Base-by-base conservation (phyloP, 257 asterid genomes). In the Anisodus acutangulus region DNA sequence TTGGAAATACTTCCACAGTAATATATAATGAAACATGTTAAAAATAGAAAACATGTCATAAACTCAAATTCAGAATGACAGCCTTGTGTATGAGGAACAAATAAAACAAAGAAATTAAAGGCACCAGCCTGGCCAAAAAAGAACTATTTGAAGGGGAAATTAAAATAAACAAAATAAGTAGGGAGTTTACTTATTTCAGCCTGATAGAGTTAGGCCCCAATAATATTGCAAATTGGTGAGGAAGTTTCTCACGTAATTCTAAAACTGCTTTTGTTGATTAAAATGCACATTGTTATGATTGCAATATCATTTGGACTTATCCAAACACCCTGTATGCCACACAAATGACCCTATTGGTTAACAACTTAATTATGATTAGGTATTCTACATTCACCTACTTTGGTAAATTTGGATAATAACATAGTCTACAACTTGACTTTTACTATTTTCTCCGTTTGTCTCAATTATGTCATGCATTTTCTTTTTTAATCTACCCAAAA, bases 201-300 rank as follows among this genome's bases (percentile, higher is more conserved):
- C 4, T 41, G 37, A 43, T 35, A 69, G 78, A 39, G 31, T 16
- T 41, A 69, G 54, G 78, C 6, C 79, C 57, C 57, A 71, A n/a
- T 71, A n/a, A n/a, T 17, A 45, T 71, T 47, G 80, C 80, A 47
- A 72, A 59, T 47, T 47, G 43, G 43, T 72, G 3, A 47, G 19
- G 80, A 72, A 72, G 19, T 72, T 72, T 72, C 41, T 72, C 59
- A 45, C 45, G 57, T 45, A 9, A 43, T 71, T 71, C 79, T n/a
- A 43, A 43, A 71, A 19, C 10, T 45, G 39, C 3, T 47, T 72
- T 72, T 19, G 80, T 47, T 74, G 60, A 47, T 74, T 47, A 49
- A 74, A 19, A 47, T 22, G 80, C 17, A 2, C 59, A 47, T 1
- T 71, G 1, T 4, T n/a, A 3, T 4, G 17, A 45, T 69, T 8